Base-by-base conservation (phyloP, 2,329 filamentous ascomycete genomes). In the Bipolaris sorokiniana region DNA sequence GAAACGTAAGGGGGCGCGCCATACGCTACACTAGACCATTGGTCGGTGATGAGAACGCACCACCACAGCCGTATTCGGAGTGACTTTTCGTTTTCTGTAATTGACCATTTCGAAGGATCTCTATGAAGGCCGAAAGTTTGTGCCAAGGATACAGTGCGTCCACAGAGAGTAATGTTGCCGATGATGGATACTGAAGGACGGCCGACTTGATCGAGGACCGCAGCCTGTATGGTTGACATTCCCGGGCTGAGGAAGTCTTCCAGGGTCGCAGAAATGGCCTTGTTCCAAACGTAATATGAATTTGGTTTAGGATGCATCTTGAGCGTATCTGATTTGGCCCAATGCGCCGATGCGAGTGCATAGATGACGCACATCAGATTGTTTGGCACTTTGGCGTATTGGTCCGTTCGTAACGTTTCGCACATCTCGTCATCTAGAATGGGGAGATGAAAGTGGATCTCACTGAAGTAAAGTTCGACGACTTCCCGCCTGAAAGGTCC, bases 11-110 rank as follows among this genome's bases (percentile, higher is more conserved):
- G 82, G 18, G 83, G 83, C 2, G 82, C 80, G 4, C 83, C 83
- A 63, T 86, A 83, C 4, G 82, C 82, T 51, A 84, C 81, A 62
- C 83, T 84, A 51, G 82, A 79, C 82, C 83, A 86, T 38, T 82
- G 79, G 68, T 86, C 83, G 54, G 84, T 83, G 37, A 86, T 82
- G 2, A 85, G 74, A 2, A 85, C 81, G 5, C 80, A 83, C 84
- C 84, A 86, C 82, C 83, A 86, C 3, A 84, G 69, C 2, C 82
- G 80, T 28, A 82, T 81, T 6, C 84, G 77, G 15, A 82, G 71
- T 7, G 79, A 76, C 61, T 84, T 85, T 59, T 86, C 83, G 33
- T 76, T 73, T 1, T 76, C 76, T 1, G 80, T 79, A 1, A 84
- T 76, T 44, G 80, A 81, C 83, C 83, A 86, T 54, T 78, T 77